phyloP scores from a whole-genome alignment of 208 protist genomes.

The Crithidia fasciculata region DNA sequence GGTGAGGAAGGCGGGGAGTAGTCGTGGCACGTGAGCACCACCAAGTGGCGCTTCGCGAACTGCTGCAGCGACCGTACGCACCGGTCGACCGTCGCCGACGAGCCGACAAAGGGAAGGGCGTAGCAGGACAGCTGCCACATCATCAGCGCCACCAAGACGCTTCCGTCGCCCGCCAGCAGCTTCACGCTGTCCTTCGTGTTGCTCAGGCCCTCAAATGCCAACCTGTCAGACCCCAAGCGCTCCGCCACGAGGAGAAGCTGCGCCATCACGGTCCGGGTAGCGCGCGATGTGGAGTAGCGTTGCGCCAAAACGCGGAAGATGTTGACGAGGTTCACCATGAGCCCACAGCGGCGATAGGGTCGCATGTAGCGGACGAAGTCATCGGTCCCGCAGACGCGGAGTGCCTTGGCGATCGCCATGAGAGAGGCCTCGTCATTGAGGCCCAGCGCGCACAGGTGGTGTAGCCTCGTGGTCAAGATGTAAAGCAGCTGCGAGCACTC shows the following conservation, averaged over 20 bases:
- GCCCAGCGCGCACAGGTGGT: slow-evolving; percentile 8
- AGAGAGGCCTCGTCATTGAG: slow-evolving; percentile 4
- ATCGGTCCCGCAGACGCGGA: slow-evolving; percentile 13
- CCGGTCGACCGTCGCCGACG: slow-evolving; percentile 35
- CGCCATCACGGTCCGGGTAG: slow-evolving; percentile 25
- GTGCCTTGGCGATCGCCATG: neutral
- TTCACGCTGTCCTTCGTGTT: neutral
- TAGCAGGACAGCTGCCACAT: slow-evolving; percentile 40
- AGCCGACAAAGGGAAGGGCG: slow-evolving; percentile 23
- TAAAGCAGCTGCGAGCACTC: neutral
- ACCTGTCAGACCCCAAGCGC: slow-evolving; percentile 8
- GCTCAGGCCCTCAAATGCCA: neutral
- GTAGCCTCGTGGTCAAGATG: neutral
- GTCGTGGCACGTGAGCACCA: neutral
- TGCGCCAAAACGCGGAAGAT: slow-evolving; percentile 31
- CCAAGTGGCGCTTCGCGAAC: slow-evolving; percentile 32
- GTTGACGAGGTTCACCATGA: neutral
- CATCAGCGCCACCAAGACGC: neutral
- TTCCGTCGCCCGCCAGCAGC: neutral
- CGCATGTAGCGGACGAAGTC: slow-evolving; percentile 3
- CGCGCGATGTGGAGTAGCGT: slow-evolving; percentile 27
- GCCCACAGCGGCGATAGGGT: neutral
- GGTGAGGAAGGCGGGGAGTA: neutral
- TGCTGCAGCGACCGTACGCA: slow-evolving; percentile 40
- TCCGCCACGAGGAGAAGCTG: slow-evolving; percentile 35